Conservation (phyloP, 1,139 yeast species). For the Candida pseudoviswanathii region DNA sequence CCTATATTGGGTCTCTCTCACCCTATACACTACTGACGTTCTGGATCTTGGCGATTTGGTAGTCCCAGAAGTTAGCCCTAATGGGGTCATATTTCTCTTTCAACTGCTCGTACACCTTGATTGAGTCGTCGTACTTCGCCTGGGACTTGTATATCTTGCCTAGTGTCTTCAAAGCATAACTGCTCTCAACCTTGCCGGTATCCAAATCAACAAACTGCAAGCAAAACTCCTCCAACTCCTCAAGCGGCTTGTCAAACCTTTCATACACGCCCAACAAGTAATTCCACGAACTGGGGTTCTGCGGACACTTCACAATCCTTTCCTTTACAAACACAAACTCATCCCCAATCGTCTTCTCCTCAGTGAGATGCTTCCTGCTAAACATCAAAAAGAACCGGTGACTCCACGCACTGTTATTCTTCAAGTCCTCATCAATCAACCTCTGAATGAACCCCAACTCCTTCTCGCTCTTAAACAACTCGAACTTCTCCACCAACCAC, state of each 20-base stretch:
- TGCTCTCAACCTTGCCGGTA: conserved; percentile 43
- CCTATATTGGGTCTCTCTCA: too few species aligned
- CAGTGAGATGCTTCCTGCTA: conserved; percentile 20
- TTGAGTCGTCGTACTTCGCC: conserved; percentile 33
- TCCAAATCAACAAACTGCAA: conserved; percentile 37
- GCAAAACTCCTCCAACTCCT: conserved; percentile 48
- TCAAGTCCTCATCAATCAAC: conserved; percentile 61
- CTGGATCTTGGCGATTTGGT: conserved; percentile 18
- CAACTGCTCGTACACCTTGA: conserved; percentile 49
- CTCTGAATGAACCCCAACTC: conserved; percentile 59
- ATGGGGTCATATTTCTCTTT: conserved; percentile 64
- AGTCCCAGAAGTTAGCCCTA: conserved; percentile 66
- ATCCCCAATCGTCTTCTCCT: conserved; percentile 22
- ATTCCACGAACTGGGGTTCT: conserved; percentile 88
- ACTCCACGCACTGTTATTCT: conserved; percentile 94
- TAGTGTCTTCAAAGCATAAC: conserved; percentile 68
- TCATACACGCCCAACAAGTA: conserved; percentile 66
- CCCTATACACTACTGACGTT: background rate
- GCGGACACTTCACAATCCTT: conserved; percentile 64
- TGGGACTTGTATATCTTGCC: conserved; percentile 49
- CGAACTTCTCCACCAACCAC: conserved; percentile 68
- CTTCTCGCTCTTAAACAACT: conserved; percentile 40
- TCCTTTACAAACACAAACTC: conserved; percentile 44
- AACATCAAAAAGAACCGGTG: conserved; percentile 69
- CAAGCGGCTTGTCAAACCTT: conserved; percentile 29